These are phyloP conservation scores for Oryza meridionalis DNA, from an alignment of 176 grass and related monocot genomes.

Conservation along the genomic window DNA sequence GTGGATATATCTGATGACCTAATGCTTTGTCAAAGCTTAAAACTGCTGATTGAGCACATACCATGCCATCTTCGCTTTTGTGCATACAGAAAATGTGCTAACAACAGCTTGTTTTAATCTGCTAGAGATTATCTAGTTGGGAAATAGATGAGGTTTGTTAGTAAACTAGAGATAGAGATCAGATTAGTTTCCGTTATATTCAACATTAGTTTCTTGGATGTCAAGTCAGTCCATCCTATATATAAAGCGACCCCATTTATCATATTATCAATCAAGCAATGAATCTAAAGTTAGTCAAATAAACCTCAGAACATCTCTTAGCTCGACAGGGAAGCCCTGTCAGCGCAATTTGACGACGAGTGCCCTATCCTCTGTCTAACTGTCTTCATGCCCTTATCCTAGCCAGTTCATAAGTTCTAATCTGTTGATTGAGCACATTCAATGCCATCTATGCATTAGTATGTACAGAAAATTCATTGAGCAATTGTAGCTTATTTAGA, in stretches of 20 bases:
- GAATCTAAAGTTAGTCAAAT: background rate
- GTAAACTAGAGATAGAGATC: background rate
- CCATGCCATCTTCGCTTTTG: background rate
- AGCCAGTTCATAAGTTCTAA: background rate
- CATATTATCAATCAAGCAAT: background rate
- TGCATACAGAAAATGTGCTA: background rate
- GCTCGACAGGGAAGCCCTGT: background rate
- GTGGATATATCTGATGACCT: background rate
- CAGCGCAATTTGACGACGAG: background rate
- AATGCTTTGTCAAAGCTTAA: constrained; percentile 30
- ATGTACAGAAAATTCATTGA: background rate
- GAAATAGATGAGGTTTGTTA: background rate
- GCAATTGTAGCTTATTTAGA: background rate
- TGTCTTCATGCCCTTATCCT: background rate
- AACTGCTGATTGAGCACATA: constrained; percentile 16
- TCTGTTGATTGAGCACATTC: background rate
- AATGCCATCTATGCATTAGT: constrained; percentile 30
- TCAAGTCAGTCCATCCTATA: background rate
- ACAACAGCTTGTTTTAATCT: background rate
- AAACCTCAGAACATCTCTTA: background rate
- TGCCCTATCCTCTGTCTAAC: background rate
- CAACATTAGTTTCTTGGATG: background rate
- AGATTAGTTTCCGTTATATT: background rate
- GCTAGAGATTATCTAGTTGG: background rate
- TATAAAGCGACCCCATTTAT: background rate